These are phyloP conservation scores for Trichosporon sp. DNA, from an alignment of 1,284 basidiomycete genomes.

Conservation along the genomic window DNA sequence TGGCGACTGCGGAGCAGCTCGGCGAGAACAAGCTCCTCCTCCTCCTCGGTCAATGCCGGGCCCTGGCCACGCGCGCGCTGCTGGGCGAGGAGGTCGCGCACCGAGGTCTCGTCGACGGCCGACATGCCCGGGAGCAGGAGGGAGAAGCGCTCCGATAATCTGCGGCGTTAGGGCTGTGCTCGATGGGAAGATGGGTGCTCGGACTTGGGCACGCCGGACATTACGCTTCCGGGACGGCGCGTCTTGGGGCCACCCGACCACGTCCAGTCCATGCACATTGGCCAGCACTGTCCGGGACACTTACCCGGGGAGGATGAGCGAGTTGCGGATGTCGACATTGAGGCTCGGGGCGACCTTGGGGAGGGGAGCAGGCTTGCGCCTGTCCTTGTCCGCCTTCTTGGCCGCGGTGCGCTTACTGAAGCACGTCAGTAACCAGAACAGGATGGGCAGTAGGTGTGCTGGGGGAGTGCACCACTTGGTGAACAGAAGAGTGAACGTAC, in stretches of 20 bases:
- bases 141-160: constrained; percentile 52
- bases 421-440: constrained; percentile 19
- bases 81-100: constrained; percentile 46
- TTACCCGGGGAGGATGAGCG: constrained; percentile 52
- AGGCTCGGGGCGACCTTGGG: constrained; percentile 40
- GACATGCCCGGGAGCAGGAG: constrained; percentile 49
- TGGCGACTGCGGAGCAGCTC: constrained; percentile 42
- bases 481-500: neutral
- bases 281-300: constrained; percentile 23
- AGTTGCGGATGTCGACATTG: constrained; percentile 50
- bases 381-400: constrained; percentile 17
- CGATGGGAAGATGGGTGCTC: neutral
- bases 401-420: constrained; percentile 16
- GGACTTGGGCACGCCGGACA: neutral
- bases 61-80: constrained; percentile 46
- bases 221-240: neutral
- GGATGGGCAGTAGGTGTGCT: neutral
- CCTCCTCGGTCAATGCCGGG: constrained; percentile 47
- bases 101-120: constrained; percentile 41
- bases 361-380: constrained; percentile 2
- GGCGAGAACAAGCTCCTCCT: constrained; percentile 51
- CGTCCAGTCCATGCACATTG: neutral
- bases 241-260: neutral
- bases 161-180: constrained; percentile 26
- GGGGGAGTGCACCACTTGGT: neutral